A percentile compares a stretch with the other conserved stretches of the same genome.
Evolutionary conservation across 2,329 filamentous ascomycete species (phyloP).

Genomic region (Emericellopsis atlantica): DNA sequence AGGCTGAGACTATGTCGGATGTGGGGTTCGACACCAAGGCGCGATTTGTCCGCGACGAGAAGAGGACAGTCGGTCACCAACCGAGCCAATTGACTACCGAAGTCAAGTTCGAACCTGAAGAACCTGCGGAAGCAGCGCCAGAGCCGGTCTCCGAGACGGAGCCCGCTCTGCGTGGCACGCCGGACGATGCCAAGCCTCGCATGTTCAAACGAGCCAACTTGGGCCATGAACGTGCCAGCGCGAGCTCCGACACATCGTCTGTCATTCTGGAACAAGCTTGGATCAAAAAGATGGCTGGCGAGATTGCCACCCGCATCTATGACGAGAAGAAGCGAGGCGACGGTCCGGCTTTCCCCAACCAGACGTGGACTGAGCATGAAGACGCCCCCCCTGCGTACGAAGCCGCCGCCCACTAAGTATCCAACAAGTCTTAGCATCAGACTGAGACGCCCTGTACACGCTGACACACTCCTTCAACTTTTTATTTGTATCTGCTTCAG

Average conservation of each 20-base stretch:
- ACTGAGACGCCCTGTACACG: neutral
- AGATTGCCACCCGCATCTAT: constrained; percentile 78
- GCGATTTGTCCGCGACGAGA: constrained; percentile 20
- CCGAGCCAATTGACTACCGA: neutral
- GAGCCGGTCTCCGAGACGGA: neutral
- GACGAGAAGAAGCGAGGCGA: constrained; percentile 53
- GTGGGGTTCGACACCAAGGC: constrained; percentile 21
- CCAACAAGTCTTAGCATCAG: neutral
- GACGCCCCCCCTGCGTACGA: constrained; percentile 54
- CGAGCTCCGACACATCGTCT: constrained; percentile 34
- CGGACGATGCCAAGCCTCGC: neutral
- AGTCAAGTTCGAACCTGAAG: constrained; percentile 6
- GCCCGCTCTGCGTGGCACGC: neutral
- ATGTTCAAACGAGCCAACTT: neutral
- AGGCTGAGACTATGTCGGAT: constrained; percentile 27
- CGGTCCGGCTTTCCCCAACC: neutral
- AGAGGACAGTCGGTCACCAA: constrained; percentile 3
- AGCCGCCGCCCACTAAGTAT: constrained; percentile 24
- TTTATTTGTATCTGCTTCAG: constrained; percentile 3
- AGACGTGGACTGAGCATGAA: neutral
- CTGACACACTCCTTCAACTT: neutral
- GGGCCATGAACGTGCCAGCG: constrained; percentile 16
- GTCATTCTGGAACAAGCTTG: constrained; percentile 68
- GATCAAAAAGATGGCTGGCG: constrained; percentile 87
- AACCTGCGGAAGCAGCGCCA: constrained; percentile 7